Evolutionary conservation across 1,284 basidiomycete species (phyloP), one percentile per base, ranked within the genome.

Genomic region (Hemileia vastatrix): DNA sequence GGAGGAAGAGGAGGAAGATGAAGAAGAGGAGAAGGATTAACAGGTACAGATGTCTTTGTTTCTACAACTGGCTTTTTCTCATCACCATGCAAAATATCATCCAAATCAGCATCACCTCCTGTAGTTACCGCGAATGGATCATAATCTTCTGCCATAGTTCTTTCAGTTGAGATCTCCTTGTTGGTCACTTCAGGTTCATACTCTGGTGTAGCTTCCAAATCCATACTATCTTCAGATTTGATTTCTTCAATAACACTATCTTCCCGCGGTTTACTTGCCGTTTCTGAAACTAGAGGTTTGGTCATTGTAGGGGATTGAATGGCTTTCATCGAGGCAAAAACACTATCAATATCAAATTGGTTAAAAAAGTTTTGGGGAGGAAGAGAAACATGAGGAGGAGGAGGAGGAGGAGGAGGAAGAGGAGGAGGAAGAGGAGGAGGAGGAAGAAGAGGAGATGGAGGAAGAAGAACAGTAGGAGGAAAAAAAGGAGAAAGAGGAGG

Each of bases 21-120:
- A n/a, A n/a, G n/a, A n/a, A n/a, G n/a, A n/a, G n/a, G n/a, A n/a
- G n/a, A n/a, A n/a, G n/a, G n/a, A n/a, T n/a, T n/a, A n/a, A n/a
- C n/a, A n/a, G n/a, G n/a, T n/a, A n/a, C n/a, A n/a, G n/a, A n/a
- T n/a, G n/a, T n/a, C n/a, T n/a, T n/a, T n/a, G n/a, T n/a, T n/a
- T n/a, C n/a, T n/a, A n/a, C n/a, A n/a, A n/a, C n/a, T n/a, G n/a
- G n/a, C n/a, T n/a, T n/a, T n/a, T n/a, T n/a, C n/a, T n/a, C n/a
- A 33, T 61, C 59, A 32, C 59, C 59, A 54, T 61, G 59, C 6
- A 61, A 23, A 33, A 61, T 61, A 43, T 51, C 59, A 23, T 61
- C 59, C 49, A 61, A 61, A 40, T 61, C 59, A 47, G 59, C 59
- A 40, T 61, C 59, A 43, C 40, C 59, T 19, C 59, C 59, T 31